Percentiles rank a stretch among this genome's conserved stretches.
These are phyloP conservation scores for Rhodotorula graminis DNA, from an alignment of 768 basidiomycete genomes.

Conservation along the genomic window DNA sequence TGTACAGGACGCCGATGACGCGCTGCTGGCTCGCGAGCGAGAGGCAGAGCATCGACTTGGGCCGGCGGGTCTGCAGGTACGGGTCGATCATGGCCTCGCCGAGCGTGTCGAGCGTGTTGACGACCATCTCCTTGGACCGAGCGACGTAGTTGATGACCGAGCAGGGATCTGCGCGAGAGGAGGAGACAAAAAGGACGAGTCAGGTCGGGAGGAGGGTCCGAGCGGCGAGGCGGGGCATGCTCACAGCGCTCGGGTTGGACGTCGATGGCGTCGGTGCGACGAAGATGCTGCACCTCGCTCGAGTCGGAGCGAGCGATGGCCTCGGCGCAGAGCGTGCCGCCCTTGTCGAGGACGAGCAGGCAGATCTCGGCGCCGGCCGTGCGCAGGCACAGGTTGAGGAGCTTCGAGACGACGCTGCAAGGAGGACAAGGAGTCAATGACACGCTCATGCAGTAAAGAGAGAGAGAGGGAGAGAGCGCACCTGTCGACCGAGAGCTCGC, in stretches of 20 bases:
- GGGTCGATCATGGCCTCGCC: conserved; percentile 11
- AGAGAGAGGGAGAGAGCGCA: background rate
- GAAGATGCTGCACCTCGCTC: conserved; percentile 29
- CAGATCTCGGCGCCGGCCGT: conserved; percentile 37
- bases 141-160: conserved; percentile 34
- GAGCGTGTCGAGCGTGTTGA: conserved; percentile 21
- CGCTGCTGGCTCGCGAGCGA: conserved; percentile 31
- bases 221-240: background rate
- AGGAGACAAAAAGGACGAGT: too few relatives aligned
- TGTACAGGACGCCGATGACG: conserved; percentile 29
- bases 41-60: conserved; percentile 29
- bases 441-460: background rate
- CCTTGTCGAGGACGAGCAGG: conserved; percentile 37
- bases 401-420: conserved; percentile 35
- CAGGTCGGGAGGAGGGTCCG: too few relatives aligned
- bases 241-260: conserved; percentile 11
- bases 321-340: conserved; percentile 27
- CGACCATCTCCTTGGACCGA: conserved; percentile 22
- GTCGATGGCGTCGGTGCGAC: conserved; percentile 29
- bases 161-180: conserved; percentile 21
- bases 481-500: conserved; percentile 29
- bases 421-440: background rate
- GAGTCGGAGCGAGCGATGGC: conserved; percentile 19
- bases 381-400: conserved; percentile 24
- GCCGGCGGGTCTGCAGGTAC: conserved; percentile 9